Evolutionary conservation across 257 asterid genomes (phyloP), one percentile per base, ranked within the genome.

Genomic region (Mitragyna speciosa): DNA sequence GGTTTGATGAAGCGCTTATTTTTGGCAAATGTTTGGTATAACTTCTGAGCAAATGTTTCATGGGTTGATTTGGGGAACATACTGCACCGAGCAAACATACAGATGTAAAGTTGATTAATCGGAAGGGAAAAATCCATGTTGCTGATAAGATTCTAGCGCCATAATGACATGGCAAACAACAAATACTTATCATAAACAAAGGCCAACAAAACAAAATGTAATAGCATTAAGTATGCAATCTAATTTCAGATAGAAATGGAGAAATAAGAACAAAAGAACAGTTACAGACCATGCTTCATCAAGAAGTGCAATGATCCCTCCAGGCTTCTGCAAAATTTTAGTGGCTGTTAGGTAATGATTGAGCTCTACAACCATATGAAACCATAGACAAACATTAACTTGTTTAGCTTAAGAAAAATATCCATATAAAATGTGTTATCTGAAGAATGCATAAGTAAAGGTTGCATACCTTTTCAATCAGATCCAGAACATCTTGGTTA

Each of bases 51-150:
- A 91, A 96, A 96, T 86, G 99, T 96, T 86, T 96, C 99, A 82
- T 96, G 99, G 51, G 98, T 96, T 39, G 99, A 96, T 92, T 92
- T 94, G 78, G 99, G 99, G 83, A 96, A 96, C 99, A 96, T 96
- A 84, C 99, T 96, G 97, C 92, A 74, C 80, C 75, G 80, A 81
- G 82, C 56, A 86, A 80, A 70, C 63, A 70, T 54, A 66, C 59
- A 83, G 41, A 77, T 33, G 48, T 28, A 22, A 73, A 51, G 69
- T 70, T 22, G n/a, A 4, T 6, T 51, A 73, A 59, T 76, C n/a
- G 41, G 28, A 20, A 49, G 51, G 43, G 12, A 73, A 19, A 17
- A 39, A 11, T 52, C 33, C 66, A 48, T 19, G 17, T 66, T 33
- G 17, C 48, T 26, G 59, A n/a, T 28, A 31, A 28, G 20, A 8